These are phyloP conservation scores for Penicillium sp. DNA, from an alignment of 2,329 filamentous ascomycete genomes.

Conservation along the genomic window DNA sequence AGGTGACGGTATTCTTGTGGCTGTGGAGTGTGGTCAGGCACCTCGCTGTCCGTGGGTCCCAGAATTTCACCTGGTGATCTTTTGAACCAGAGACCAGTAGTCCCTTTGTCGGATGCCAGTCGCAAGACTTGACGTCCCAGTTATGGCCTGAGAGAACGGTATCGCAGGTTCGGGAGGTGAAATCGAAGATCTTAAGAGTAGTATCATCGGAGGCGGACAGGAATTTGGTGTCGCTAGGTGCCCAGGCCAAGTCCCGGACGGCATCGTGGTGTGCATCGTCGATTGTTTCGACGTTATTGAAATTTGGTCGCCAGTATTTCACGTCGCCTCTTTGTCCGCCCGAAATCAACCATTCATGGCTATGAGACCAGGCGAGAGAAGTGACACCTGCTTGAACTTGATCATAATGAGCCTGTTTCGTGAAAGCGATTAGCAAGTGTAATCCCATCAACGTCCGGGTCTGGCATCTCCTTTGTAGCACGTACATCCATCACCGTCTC, in stretches of 20 bases:
- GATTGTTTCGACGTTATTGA: conserved; percentile 97
- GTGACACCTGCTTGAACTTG: conserved; percentile 48
- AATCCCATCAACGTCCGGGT: not conserved
- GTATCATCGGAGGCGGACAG: conserved; percentile 95
- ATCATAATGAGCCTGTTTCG: conserved; percentile 69
- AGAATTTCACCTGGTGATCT: conserved; percentile 95
- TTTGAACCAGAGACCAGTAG: conserved; percentile 95
- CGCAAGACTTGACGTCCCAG: conserved; percentile 96
- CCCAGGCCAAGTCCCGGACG: conserved; percentile 88
- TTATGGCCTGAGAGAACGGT: conserved; percentile 87
- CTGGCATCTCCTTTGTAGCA: conserved; percentile 1
- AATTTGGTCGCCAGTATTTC: conserved; percentile 99
- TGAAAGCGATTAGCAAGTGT: conserved; percentile 2
- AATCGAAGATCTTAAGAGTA: conserved; percentile 93
- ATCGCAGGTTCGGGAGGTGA: conserved; percentile 81
- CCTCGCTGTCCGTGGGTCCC: conserved; percentile 90
- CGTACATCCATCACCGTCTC: conserved; percentile 91
- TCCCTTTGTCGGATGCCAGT: conserved; percentile 97
- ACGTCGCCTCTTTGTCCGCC: conserved; percentile 93
- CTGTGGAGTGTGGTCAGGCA: conserved; percentile 93
- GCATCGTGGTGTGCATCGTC: conserved; percentile 82
- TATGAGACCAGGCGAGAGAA: conserved; percentile 74
- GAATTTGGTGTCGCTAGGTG: conserved; percentile 92
- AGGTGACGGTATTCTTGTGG: conserved; percentile 96
- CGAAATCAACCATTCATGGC: conserved; percentile 94